Evolutionary conservation across 305 asterid genomes (phyloP).

Genomic region (Fraxinus dipetala): DNA sequence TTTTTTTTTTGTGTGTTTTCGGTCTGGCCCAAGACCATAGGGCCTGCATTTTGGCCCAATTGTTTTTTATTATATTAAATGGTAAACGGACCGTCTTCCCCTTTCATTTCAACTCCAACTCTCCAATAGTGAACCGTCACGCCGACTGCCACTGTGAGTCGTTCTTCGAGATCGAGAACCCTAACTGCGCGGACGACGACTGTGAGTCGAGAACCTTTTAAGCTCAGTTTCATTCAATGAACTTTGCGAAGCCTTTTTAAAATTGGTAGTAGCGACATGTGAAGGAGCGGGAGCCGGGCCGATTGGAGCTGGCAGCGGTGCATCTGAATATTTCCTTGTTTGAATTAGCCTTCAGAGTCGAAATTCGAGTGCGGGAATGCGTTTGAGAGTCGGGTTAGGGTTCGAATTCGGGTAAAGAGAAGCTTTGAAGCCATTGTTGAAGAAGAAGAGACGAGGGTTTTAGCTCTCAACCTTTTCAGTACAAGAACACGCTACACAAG

Average conservation of each 20-base stretch:
- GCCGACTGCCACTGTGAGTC: no score
- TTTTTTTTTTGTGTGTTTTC: no score
- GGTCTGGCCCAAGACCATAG: no score
- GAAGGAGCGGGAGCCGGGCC: constrained; percentile 2
- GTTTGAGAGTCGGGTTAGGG: constrained; percentile 18
- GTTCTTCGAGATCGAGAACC: no score
- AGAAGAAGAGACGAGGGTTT: not conserved
- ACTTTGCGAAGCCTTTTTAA: constrained; percentile 32
- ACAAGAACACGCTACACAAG: no score
- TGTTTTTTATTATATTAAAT: no score
- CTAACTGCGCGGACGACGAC: no score
- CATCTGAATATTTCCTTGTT: constrained; percentile 42
- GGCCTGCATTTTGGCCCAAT: no score
- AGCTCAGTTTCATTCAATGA: constrained; percentile 73
- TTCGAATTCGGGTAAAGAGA: constrained; percentile 35
- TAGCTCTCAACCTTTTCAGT: not conserved
- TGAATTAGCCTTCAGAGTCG: constrained; percentile 15
- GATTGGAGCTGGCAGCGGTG: constrained; percentile 29
- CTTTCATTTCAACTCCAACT: no score
- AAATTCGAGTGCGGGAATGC: constrained; percentile 1
- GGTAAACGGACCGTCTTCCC: no score
- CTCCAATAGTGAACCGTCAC: no score
- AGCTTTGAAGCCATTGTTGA: constrained; percentile 49
- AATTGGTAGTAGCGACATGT: constrained; percentile 10
- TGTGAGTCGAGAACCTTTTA: constrained; percentile 38